Conservation (phyloP, 1,284 basidiomycete genomes). For the Microbotryum saponariae region DNA sequence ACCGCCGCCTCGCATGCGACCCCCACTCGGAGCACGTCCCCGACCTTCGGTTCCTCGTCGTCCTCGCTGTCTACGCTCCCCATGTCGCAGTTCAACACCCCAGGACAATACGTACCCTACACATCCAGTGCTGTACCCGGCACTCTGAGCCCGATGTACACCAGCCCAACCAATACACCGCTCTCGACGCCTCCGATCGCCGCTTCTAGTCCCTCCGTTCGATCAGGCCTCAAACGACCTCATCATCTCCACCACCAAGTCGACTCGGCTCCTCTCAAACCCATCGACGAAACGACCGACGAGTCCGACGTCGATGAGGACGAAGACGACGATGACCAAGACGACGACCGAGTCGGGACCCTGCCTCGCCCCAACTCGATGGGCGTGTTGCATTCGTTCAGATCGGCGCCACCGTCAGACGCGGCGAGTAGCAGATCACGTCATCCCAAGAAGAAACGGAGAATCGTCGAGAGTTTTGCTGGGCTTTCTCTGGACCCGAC, state of each 20-base stretch:
- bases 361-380: slow-evolving; percentile 3
- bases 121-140: too few species aligned
- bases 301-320: not conserved
- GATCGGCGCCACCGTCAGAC: slow-evolving; percentile 2
- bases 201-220: not conserved
- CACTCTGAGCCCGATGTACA: not conserved
- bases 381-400: slow-evolving; percentile 15
- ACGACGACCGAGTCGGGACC: not conserved
- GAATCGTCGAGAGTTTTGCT: not conserved
- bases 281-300: not conserved
- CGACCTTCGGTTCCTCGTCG: too few species aligned
- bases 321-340: not conserved
- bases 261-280: slow-evolving; percentile 4
- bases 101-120: too few species aligned
- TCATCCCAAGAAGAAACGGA: not conserved
- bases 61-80: too few species aligned
- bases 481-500: too few species aligned
- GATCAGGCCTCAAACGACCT: not conserved
- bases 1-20: too few species aligned
- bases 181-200: not conserved
- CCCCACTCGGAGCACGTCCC: too few species aligned
- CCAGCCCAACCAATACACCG: not conserved
- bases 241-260: slow-evolving; percentile 7
- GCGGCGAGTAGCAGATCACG: not conserved
- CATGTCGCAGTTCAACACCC: too few species aligned